Evolutionary conservation across 2,329 filamentous ascomycete species (phyloP).

Genomic region (Botrytis cinerea): DNA sequence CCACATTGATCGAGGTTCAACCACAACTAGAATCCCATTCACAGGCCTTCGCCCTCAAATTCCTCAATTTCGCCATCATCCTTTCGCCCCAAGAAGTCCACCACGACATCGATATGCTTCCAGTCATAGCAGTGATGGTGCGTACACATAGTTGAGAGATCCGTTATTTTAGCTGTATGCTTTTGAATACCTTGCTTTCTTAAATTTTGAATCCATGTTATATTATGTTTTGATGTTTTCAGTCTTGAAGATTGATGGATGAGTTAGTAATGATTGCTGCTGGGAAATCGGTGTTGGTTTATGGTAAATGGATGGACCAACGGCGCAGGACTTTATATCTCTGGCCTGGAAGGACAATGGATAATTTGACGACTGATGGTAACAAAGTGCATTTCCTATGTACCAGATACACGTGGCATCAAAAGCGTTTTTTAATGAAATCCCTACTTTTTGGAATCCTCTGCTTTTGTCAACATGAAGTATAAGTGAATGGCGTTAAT

Average conservation of each 20-base stretch:
- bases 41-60: constrained; percentile 24
- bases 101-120: constrained; percentile 20
- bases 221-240: not conserved
- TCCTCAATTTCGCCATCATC: constrained; percentile 1
- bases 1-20: constrained; percentile 7
- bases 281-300: not conserved
- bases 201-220: not conserved
- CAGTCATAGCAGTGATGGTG: constrained; percentile 17
- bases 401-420: not conserved
- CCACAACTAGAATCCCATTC: constrained; percentile 7
- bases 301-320: not conserved
- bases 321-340: not conserved
- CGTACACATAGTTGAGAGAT: not conserved
- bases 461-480: not conserved
- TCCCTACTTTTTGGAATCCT: not conserved
- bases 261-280: not conserved
- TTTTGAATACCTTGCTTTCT: not conserved
- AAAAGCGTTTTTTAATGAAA: constrained; percentile 1
- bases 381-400: not conserved
- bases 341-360: not conserved
- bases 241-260: not conserved
- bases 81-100: constrained; percentile 14
- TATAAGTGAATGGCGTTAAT: not conserved
- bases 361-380: constrained; percentile 4
- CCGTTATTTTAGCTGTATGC: not conserved